These are phyloP conservation scores for Leccinum disarticulatum DNA, from an alignment of 768 basidiomycete genomes.

Conservation along the genomic window DNA sequence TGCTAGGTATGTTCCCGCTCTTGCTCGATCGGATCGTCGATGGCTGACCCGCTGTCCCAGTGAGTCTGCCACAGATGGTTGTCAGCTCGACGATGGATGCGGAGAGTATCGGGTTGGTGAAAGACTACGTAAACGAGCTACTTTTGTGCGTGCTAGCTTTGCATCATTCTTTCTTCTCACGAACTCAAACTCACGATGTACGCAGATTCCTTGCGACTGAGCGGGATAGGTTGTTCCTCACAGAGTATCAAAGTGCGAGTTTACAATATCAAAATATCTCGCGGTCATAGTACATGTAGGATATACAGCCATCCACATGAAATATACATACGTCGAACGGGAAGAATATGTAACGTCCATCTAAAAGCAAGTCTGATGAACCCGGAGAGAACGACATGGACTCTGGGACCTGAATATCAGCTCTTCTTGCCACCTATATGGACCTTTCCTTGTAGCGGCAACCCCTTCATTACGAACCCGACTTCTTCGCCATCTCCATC, in stretches of 20 bases:
- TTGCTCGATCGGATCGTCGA: background rate
- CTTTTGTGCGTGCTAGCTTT: slow-evolving; percentile 55
- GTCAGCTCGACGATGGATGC: slow-evolving; percentile 86
- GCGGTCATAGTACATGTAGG: slow-evolving; percentile 40
- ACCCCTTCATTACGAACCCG: slow-evolving; percentile 57
- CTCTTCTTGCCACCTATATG: slow-evolving; percentile 56
- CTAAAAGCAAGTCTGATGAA: background rate
- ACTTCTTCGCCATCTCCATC: slow-evolving; percentile 35
- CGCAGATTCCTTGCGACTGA: slow-evolving; percentile 78
- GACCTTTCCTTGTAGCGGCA: slow-evolving; percentile 70
- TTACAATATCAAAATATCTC: slow-evolving; percentile 81
- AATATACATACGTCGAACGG: slow-evolving; percentile 3
- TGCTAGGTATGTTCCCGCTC: slow-evolving; percentile 67
- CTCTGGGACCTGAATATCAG: slow-evolving; percentile 1
- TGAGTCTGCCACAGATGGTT: slow-evolving; percentile 90
- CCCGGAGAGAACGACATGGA: background rate
- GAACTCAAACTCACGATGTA: too few species aligned
- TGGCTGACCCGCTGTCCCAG: slow-evolving; percentile 41
- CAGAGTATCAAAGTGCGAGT: slow-evolving; percentile 76
- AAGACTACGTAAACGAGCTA: slow-evolving; percentile 89
- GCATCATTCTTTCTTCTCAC: background rate
- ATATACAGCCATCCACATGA: slow-evolving; percentile 2
- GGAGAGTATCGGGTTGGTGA: slow-evolving; percentile 77
- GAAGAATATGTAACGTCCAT: background rate
- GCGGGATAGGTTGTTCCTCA: slow-evolving; percentile 67